A percentile compares a stretch with the other conserved stretches of the same genome.
Evolutionary conservation across 768 basidiomycete species (phyloP).

Genomic region (Termitomyces sp.): DNA sequence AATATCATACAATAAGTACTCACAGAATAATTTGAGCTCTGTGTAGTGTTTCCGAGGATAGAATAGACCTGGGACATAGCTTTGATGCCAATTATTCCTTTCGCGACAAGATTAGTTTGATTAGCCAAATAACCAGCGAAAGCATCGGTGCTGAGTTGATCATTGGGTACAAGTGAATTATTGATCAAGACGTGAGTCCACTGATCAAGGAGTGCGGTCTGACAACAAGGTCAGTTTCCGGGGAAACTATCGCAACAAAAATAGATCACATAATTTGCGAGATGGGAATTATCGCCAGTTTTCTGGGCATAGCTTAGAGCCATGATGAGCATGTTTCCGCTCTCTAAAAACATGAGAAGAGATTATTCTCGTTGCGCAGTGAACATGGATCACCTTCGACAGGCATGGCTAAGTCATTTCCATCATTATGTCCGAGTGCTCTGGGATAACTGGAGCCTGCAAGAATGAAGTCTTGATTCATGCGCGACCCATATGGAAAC

Average conservation of each 20-base stretch:
- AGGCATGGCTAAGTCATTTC: slow-evolving; percentile 48
- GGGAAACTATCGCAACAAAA: slow-evolving; percentile 6
- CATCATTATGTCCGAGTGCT: slow-evolving; percentile 41
- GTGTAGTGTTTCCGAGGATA: slow-evolving; percentile 31
- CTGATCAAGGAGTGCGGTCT: slow-evolving; percentile 44
- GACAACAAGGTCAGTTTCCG: background rate
- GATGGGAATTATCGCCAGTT: slow-evolving; percentile 44
- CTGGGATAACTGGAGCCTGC: slow-evolving; percentile 35
- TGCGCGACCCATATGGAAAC: slow-evolving; percentile 6
- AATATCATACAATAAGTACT: background rate
- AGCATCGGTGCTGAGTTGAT: slow-evolving; percentile 53
- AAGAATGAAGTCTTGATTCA: background rate
- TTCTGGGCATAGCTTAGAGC: slow-evolving; percentile 53
- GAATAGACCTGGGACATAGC: slow-evolving; percentile 54
- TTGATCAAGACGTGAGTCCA: slow-evolving; percentile 60
- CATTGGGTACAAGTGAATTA: slow-evolving; percentile 44
- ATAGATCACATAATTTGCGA: slow-evolving; percentile 34
- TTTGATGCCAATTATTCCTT: slow-evolving; percentile 62
- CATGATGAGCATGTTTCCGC: slow-evolving; percentile 75
- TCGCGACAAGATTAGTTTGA: slow-evolving; percentile 67
- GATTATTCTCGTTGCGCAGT: no score
- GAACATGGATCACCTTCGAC: slow-evolving; percentile 33
- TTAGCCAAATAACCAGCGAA: slow-evolving; percentile 50
- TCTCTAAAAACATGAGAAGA: slow-evolving; percentile 33
- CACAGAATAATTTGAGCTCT: slow-evolving; percentile 38